These are phyloP conservation scores for Neoascochyta sp. DNA, from an alignment of 2,329 filamentous ascomycete genomes.

Conservation along the genomic window DNA sequence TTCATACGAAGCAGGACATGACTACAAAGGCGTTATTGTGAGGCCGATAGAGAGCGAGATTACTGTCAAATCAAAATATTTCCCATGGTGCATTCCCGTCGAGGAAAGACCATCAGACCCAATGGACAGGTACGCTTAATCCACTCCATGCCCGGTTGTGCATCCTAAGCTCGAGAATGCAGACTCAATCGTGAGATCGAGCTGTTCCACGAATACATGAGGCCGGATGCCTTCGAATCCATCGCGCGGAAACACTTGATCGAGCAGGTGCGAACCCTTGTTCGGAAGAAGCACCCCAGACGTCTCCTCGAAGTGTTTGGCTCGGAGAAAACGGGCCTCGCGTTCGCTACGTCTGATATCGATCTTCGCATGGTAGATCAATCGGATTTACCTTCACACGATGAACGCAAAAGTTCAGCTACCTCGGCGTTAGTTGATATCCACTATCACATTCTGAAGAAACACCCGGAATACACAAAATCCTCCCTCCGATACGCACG, in stretches of 20 bases:
- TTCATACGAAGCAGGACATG: conserved; percentile 9
- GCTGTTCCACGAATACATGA: conserved; percentile 25
- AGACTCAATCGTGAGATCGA: conserved; percentile 29
- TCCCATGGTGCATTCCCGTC: conserved; percentile 17
- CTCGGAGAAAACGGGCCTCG: conserved; percentile 52
- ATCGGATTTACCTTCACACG: too few species aligned
- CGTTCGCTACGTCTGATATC: conserved; percentile 53
- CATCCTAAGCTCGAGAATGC: not conserved
- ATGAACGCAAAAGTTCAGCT: too few species aligned
- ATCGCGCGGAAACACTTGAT: conserved; percentile 35
- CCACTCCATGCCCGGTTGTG: not conserved
- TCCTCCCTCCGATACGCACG: conserved; percentile 22
- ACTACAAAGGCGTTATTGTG: conserved; percentile 19
- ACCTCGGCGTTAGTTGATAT: too few species aligned
- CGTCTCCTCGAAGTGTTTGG: conserved; percentile 48
- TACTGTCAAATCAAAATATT: conserved; percentile 6
- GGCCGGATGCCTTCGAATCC: conserved; percentile 44
- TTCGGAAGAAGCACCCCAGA: conserved; percentile 17
- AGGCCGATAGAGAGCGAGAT: conserved; percentile 5
- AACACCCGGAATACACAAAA: conserved; percentile 8
- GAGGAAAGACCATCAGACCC: conserved; percentile 4
- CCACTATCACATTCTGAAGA: too few species aligned
- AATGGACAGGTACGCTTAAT: conserved; percentile 7
- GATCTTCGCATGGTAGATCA: conserved; percentile 48
- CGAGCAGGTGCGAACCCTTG: conserved; percentile 24